Base-by-base conservation (phyloP, 345 rosid genomes). In the Salix brachista region DNA sequence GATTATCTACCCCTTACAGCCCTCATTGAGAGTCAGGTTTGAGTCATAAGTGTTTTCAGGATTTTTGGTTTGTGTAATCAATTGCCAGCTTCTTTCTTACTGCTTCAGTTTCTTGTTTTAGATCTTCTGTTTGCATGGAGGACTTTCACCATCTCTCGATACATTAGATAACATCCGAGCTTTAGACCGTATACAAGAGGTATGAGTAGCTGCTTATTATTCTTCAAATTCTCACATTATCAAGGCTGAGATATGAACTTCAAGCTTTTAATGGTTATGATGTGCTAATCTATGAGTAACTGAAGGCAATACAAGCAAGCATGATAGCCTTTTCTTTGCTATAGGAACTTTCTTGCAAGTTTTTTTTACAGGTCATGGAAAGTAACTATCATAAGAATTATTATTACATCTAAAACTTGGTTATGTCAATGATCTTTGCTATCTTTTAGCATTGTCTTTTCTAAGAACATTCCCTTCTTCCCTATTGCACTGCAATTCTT, bases 141-240 rank as follows among this genome's bases (percentile, higher is more conserved):
- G 98, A 67, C 90, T 94, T 46, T 94, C 98, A 46, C 97, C 97
- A 61, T 94, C 98, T 76, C 81, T 94, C 86, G 98, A 94, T 85
- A 92, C 94, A 16, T 82, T 94, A 73, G 98, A 94, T 83, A 94
- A 94, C 81, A 91, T 94, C 71, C 86, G 97, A 75, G 92, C 93
- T 61, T 85, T 94, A 83, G 98, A 94, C 86, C 96, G 98, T n/a
- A 92, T 91, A 84, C 97, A 92, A 82, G 98, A 94, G 89, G 97
- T 90, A 76, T 76, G 70, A 54, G 17, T 36, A 42, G 67, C 36
- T 67, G 50, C 67, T 30, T 30, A n/a, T 28, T 21, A 23, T 69
- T 4, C 37, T 72, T 18, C 48, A 39, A 25, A 14, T 54, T 70
- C 32, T 56, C 7, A 8, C 67, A 34, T 32, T 11, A 61, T 64